These are phyloP conservation scores for Hagleromyces aurorensis DNA, from an alignment of 805 yeast species.

Conservation along the genomic window DNA sequence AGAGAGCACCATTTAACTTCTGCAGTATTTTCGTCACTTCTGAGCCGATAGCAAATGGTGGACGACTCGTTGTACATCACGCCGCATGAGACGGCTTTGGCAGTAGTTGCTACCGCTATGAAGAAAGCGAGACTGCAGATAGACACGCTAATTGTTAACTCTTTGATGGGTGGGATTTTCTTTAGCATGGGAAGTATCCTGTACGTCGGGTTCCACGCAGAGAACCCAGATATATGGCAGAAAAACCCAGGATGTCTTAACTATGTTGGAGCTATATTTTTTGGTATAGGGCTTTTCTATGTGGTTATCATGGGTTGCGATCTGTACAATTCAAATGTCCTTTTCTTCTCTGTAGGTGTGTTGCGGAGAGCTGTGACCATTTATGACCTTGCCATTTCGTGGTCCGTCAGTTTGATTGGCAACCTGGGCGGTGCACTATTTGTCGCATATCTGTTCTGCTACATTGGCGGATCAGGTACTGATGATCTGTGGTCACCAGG, in stretches of 20 bases:
- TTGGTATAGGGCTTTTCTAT: constrained; percentile 66
- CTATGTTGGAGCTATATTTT: constrained; percentile 52
- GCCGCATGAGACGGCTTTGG: constrained; percentile 75
- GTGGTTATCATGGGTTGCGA: constrained; percentile 73
- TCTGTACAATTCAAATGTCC: constrained; percentile 63
- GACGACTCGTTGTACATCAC: constrained; percentile 54
- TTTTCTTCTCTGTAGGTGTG: constrained; percentile 62
- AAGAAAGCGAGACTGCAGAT: constrained; percentile 64
- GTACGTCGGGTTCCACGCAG: constrained; percentile 46
- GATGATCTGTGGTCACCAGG: constrained; percentile 39
- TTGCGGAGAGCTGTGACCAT: constrained; percentile 62
- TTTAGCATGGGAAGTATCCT: constrained; percentile 72
- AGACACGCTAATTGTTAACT: constrained; percentile 52
- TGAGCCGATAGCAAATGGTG: constrained; percentile 20
- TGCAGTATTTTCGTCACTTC: no score
- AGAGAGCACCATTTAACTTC: no score
- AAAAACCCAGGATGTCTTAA: constrained; percentile 45
- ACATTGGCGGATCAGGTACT: constrained; percentile 44
- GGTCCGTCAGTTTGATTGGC: constrained; percentile 60
- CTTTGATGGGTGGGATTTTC: constrained; percentile 61
- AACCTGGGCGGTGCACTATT: constrained; percentile 60
- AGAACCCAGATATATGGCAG: constrained; percentile 36
- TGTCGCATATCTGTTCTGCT: constrained; percentile 56
- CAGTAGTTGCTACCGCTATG: constrained; percentile 81
- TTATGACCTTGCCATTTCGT: constrained; percentile 53